Evolutionary conservation across 2,329 filamentous ascomycete species (phyloP).

Genomic region (Aspergillus floridensis): DNA sequence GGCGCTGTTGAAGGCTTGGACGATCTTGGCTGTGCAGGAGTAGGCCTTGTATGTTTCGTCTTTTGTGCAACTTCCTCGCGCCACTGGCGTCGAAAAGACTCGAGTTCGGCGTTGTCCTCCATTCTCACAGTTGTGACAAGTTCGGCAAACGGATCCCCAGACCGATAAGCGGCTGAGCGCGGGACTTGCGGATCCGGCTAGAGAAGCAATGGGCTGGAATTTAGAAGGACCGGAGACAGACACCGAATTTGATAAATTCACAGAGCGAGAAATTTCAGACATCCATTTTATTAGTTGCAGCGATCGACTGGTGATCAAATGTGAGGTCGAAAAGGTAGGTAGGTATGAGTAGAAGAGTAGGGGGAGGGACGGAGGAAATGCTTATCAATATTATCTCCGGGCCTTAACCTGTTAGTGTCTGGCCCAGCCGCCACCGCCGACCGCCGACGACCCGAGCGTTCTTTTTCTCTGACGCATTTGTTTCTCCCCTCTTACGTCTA

Average conservation of each 20-base stretch:
- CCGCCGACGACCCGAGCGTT: constrained; percentile 15
- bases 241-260: neutral
- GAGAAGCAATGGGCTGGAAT: neutral
- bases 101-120: constrained; percentile 66
- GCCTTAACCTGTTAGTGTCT: constrained; percentile 16
- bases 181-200: neutral
- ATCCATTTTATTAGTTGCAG: neutral
- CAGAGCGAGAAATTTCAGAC: neutral
- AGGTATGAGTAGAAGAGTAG: neutral
- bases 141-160: constrained; percentile 11
- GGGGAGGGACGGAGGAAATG: neutral
- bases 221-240: neutral
- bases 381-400: constrained; percentile 16
- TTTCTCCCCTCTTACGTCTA: constrained; percentile 7
- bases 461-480: constrained; percentile 24
- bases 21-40: constrained; percentile 15
- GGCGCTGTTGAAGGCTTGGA: constrained; percentile 21
- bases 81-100: constrained; percentile 84
- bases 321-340: neutral
- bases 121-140: constrained; percentile 32
- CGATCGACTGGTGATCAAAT: neutral
- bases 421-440: constrained; percentile 26
- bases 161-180: constrained; percentile 22
- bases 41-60: constrained; percentile 28
- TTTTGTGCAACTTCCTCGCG: constrained; percentile 69